Evolutionary conservation across 257 asterid species (phyloP), one percentile per base, ranked within the genome.

Genomic region (Marsdenia floribunda): DNA sequence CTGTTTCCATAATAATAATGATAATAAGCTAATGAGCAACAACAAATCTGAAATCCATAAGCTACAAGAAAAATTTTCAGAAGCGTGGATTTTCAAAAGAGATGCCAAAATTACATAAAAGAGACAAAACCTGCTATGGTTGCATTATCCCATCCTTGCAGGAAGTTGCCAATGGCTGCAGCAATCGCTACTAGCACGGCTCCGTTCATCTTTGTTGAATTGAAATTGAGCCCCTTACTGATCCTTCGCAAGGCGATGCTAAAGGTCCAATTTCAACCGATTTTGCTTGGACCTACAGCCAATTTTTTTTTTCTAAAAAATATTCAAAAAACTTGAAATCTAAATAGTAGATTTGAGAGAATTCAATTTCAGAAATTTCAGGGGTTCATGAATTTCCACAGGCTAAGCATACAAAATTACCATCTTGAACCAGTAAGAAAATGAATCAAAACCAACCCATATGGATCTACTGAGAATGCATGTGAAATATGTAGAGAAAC

Each of bases 101-200:
- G 77, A 69, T 14, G 37, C 58, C 44, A 40, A 40, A 40, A 26
- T n/a, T n/a, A 70, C 42, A 70, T 24, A 50, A 71, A 33, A 65
- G 29, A 33, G 7, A 6, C 38, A 67, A 33, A 58, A 94, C 99
- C 99, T 83, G 99, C 99, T 59, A 95, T 95, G 35, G 96, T 89
- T n/a, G 99, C 99, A 82, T 94, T 94, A 57, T 94, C 99, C 98
- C 99, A 94, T 85, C 99, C 99, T 83, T 94, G 99, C 86, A 92
- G 79, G 75, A 94, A 14, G 77, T 94, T 94, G 24, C 99, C 99
- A 70, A 95, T 85, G 73, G 98, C 96, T 46, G 98, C 97, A 53
- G 88, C 89, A 75, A 92, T 79, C 1, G 99, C 97, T 21, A 90
- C 96, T 3, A 87, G 76, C 83, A 92, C 93, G 64, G 97, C 92